Percentiles rank a stretch among this genome's conserved stretches.
Evolutionary conservation across 1,284 basidiomycete genomes (phyloP).

Genomic region (Rhodofomes roseus): DNA sequence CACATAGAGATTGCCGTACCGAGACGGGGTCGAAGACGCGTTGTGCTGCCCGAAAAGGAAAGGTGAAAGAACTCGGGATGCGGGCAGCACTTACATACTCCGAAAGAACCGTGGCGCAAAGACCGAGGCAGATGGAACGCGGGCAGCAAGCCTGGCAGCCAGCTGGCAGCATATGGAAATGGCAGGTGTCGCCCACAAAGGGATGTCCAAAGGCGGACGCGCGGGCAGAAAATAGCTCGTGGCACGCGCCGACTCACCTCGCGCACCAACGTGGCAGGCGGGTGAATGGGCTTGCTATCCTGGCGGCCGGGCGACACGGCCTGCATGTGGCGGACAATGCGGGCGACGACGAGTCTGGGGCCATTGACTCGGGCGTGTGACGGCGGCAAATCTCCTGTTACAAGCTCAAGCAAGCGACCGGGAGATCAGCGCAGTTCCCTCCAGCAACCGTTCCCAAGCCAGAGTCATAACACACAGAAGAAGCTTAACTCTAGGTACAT

Average conservation of each 20-base stretch:
- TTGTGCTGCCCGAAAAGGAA: slow-evolving; percentile 28
- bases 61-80: slow-evolving; percentile 23
- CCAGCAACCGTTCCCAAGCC: slow-evolving; percentile 1
- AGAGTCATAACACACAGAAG: slow-evolving; percentile 4
- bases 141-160: slow-evolving; percentile 7
- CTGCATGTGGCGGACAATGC: neutral
- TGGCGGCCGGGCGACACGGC: neutral
- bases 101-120: slow-evolving; percentile 3
- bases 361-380: neutral
- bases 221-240: neutral
- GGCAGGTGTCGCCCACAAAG: slow-evolving; percentile 9
- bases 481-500: neutral
- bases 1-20: slow-evolving; percentile 31
- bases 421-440: slow-evolving; percentile 1
- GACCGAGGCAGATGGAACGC: slow-evolving; percentile 4
- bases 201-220: neutral
- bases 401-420: neutral
- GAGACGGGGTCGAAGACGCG: slow-evolving; percentile 19
- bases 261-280: neutral
- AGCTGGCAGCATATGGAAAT: slow-evolving; percentile 12
- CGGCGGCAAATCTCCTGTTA: neutral
- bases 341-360: neutral
- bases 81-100: neutral
- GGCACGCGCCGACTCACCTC: slow-evolving; percentile 1
- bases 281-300: neutral